Evolutionary conservation across 768 basidiomycete genomes (phyloP).

Genomic region (Termitomyces sp.): DNA sequence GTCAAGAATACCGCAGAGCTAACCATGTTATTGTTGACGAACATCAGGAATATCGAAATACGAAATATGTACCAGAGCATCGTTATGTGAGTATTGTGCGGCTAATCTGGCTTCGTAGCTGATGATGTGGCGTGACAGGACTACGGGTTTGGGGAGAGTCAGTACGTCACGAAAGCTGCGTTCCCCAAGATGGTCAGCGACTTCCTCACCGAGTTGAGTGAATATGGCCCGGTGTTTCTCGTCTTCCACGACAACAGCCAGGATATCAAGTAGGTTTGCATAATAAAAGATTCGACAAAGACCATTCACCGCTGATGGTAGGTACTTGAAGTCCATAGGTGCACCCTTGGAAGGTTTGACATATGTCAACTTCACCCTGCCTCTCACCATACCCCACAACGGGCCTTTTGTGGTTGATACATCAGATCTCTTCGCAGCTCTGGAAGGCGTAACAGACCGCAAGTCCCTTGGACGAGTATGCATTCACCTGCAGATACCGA

Average conservation of each 20-base stretch:
- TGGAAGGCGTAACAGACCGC: constrained; percentile 60
- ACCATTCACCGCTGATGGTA: constrained; percentile 15
- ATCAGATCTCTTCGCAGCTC: constrained; percentile 65
- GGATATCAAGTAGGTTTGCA: constrained; percentile 60
- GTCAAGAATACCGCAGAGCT: constrained; percentile 37
- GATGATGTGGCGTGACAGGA: constrained; percentile 30
- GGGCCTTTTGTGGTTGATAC: constrained; percentile 72
- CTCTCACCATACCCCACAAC: constrained; percentile 43
- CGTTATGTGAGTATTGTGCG: constrained; percentile 38
- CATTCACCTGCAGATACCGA: constrained; percentile 52
- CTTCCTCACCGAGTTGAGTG: constrained; percentile 34
- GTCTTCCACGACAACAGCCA: constrained; percentile 77
- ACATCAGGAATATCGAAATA: constrained; percentile 50
- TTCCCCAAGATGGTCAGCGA: constrained; percentile 49
- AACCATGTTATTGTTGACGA: constrained; percentile 67
- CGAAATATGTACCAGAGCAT: constrained; percentile 57
- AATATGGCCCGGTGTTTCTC: constrained; percentile 61
- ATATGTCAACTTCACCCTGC: constrained; percentile 38
- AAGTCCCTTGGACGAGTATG: constrained; percentile 58
- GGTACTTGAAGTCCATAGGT: constrained; percentile 52
- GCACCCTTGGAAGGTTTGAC: constrained; percentile 48
- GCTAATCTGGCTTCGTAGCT: not conserved
- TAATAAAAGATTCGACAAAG: not conserved
- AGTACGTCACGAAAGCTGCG: constrained; percentile 40
- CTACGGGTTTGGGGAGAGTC: constrained; percentile 63